phyloP scores from a whole-genome alignment of 2,329 filamentous ascomycete genomes.

The Penicillium glabrum region DNA sequence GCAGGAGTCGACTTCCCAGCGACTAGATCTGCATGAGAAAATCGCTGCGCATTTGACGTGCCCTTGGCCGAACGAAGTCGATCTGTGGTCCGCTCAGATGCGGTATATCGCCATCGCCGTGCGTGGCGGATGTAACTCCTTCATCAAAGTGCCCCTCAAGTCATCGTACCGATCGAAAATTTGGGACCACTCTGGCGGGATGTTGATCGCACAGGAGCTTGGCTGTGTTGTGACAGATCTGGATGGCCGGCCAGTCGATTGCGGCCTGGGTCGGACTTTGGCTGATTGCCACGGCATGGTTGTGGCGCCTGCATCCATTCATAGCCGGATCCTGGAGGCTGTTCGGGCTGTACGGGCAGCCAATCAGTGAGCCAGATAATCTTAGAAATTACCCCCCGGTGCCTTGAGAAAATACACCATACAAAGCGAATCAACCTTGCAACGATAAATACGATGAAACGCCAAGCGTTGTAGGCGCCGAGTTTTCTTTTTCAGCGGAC shows the following conservation, averaged over 20 bases:
- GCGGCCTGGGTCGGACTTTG: conserved; percentile 43
- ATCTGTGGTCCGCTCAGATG: conserved; percentile 56
- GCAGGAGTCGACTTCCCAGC: conserved; percentile 35
- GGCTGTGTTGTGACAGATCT: conserved; percentile 54
- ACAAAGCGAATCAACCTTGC: background rate
- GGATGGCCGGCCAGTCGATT: conserved; percentile 51
- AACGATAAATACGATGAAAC: background rate
- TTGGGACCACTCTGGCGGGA: conserved; percentile 59
- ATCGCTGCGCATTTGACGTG: conserved; percentile 42
- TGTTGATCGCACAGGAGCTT: conserved; percentile 52
- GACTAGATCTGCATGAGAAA: conserved; percentile 40
- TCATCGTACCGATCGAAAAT: conserved; percentile 47
- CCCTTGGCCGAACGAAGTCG: conserved; percentile 48
- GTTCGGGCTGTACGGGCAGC: conserved; percentile 23
- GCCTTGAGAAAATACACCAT: background rate
- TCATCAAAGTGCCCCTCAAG: conserved; percentile 50
- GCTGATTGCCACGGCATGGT: conserved; percentile 43
- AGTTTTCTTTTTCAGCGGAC: background rate
- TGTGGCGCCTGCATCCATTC: conserved; percentile 39
- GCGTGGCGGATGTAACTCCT: conserved; percentile 48
- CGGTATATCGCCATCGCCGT: conserved; percentile 55
- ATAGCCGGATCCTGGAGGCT: conserved; percentile 33
- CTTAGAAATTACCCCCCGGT: background rate
- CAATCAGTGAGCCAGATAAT: background rate
- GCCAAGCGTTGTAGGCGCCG: background rate